These are phyloP conservation scores for Ustilago lituana DNA, from an alignment of 1,284 basidiomycete genomes.

Conservation along the genomic window DNA sequence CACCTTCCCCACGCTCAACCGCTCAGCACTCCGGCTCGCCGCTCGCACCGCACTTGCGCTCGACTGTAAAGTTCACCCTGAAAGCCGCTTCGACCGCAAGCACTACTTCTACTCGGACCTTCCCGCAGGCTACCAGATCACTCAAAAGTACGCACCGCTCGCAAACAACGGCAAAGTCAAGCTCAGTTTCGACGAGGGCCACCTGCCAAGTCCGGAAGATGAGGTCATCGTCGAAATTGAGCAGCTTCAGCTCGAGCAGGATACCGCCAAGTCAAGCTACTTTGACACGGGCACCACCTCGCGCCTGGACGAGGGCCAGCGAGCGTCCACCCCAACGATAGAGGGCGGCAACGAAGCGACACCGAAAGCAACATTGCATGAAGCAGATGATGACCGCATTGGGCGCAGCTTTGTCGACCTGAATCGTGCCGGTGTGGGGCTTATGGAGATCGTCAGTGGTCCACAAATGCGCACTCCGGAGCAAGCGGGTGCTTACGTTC, in stretches of 20 bases:
- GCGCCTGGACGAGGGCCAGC: constrained; percentile 9
- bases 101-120: constrained; percentile 98
- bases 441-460: constrained; percentile 96
- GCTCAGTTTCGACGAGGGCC: constrained; percentile 68
- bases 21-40: constrained; percentile 81
- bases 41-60: constrained; percentile 84
- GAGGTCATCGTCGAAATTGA: constrained; percentile 78
- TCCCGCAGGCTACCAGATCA: constrained; percentile 94
- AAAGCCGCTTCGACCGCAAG: constrained; percentile 77
- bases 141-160: constrained; percentile 89
- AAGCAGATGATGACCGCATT: constrained; percentile 71
- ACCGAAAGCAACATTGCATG: constrained; percentile 9
- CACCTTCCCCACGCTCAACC: constrained; percentile 82
- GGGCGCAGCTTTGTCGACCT: constrained; percentile 74
- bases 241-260: constrained; percentile 96
- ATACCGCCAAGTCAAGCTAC: constrained; percentile 90
- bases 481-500: constrained; percentile 89
- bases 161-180: constrained; percentile 77
- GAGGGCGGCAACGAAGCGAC: background rate
- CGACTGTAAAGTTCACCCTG: constrained; percentile 72
- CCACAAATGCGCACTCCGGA: constrained; percentile 91
- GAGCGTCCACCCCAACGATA: background rate
- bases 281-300: constrained; percentile 65
- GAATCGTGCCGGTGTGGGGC: constrained; percentile 85
- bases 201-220: constrained; percentile 67